Base-by-base conservation (phyloP, 1,284 basidiomycete species). In the Rhodotorula sp. region DNA sequence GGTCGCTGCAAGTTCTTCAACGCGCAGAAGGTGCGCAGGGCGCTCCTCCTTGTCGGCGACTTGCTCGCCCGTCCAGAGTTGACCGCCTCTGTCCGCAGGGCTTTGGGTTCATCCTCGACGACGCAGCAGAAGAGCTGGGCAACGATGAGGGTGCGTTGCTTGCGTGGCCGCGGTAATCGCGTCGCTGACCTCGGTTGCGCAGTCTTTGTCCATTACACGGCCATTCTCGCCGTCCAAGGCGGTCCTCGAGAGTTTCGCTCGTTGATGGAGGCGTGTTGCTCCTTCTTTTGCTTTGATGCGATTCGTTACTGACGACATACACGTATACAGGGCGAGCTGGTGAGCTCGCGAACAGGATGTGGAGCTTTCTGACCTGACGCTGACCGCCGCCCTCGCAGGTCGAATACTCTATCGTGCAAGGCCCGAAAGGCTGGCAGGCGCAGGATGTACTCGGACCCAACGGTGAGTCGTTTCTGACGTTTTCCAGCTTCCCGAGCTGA, bases 131-230 rank as follows among this genome's bases (percentile, higher is more conserved):
- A 9, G 69, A 71, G 34, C 46, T 73, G 15, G 64, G 61, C 9
- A 30, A 56, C 30, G 69, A 68, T 18, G 72, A 73, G 28, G 62
- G 69, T 71, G 16, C 18, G 40, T 22, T 16, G 18, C 2, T 6
- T 26, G 24, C 24, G 6, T 16, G 16, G 4, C 4, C 22, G 28
- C 15, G n/a, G 13, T 10, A 16, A 7, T 4, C 9, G 13, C 26
- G 30, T 51, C 18, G n/a, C 24, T n/a, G 20, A 24, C n/a, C 28
- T 26, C 6, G 2, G 40, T n/a, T 9, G 5, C 6, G 30, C 62
- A 73, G 71, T 73, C 1, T 73, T 73, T 26, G 72, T 73, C 10
- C 72, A 73, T 53, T 73, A 73, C 50, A 69, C 72, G 5, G 59
- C 69, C 0, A 69, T 73, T 48, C n/a, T 40, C 9, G 50, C 61